phyloP scores from a whole-genome alignment of 2,329 filamentous ascomycete species.

The Leptosphaerulina australis region DNA sequence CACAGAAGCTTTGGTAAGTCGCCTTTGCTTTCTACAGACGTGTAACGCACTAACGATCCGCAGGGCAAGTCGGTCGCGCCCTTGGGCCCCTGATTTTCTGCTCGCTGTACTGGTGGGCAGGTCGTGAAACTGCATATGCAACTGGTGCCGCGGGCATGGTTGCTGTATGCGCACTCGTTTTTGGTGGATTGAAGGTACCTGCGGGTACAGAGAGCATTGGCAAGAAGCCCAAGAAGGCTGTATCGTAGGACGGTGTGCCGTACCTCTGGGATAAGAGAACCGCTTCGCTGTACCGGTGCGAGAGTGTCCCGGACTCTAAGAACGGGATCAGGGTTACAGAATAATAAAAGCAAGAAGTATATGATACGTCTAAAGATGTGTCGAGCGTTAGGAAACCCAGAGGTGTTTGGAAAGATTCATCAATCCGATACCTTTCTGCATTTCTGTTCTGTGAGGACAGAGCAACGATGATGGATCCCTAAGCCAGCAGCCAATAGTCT shows the following conservation, averaged over 20 bases:
- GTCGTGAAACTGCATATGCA: conserved; percentile 81
- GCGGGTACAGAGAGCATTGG: conserved; percentile 44
- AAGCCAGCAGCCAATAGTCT: not conserved
- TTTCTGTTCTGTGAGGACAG: not conserved
- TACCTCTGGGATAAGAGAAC: not conserved
- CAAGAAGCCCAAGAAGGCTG: conserved; percentile 32
- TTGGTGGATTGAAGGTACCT: conserved; percentile 73
- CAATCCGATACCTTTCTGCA: not conserved
- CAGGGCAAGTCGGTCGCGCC: conserved; percentile 86
- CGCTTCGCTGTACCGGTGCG: not conserved
- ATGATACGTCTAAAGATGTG: not conserved
- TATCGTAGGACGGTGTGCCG: not conserved
- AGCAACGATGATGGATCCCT: not conserved
- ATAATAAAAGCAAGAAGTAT: not conserved
- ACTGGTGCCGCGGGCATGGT: conserved; percentile 82
- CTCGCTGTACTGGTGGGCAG: conserved; percentile 97
- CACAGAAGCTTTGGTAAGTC: conserved; percentile 67
- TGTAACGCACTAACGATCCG: conserved; percentile 19
- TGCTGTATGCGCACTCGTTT: conserved; percentile 72
- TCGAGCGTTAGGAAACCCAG: not conserved
- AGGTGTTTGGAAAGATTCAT: not conserved
- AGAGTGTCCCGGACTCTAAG: not conserved
- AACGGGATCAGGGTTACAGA: not conserved
- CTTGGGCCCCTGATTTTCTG: conserved; percentile 90
- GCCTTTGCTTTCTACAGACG: not conserved